Evolutionary conservation across 768 basidiomycete species (phyloP), one percentile per base, ranked within the genome.

Genomic region (Pleurotus tuber-regium): DNA sequence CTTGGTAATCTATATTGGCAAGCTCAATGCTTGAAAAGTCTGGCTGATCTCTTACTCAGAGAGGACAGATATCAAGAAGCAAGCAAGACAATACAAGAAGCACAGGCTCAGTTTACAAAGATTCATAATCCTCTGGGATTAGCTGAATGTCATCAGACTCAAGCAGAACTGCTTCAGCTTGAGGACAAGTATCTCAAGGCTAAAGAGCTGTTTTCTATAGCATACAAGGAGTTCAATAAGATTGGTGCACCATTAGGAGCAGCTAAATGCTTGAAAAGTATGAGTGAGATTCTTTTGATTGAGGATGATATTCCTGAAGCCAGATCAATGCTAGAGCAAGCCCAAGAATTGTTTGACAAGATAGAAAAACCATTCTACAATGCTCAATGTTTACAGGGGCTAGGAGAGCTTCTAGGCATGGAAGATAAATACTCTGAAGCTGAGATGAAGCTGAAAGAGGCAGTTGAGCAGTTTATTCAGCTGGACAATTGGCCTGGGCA

Each of bases 1-100:
- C 31, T 48, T 11, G 46, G 46, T n/a, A 48, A 48, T 48, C 31
- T 48, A 31, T 48, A 16, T 23, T 48, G 46, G 46, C 57, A 53
- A 33, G 57, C 42, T 9, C 55, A 58, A 21, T 28, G 4, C 47
- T 41, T 53, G 39, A 52, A 56, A 35, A 31, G 26, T 3, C 46
- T 56, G 10, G 57, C 28, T 9, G 55, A 58, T 24, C 14, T 30
- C 31, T 47, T 23, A n/a, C 35, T 43, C 3, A 43, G 44, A 23
- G 50, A 29, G n/a, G 36, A 56, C 38, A 50, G 56, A 9, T 35
- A 52, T 31, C 6, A 26, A 12, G 51, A 23, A 21, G 57, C 57
- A 0, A 46, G 51, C 3, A 24, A 16, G 19, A 43, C 50, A 1
- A 56, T 56, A 38, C 11, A 53, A 26, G 46, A 43, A 19, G 57